Evolutionary conservation across 805 yeast species (phyloP).

Genomic region (Candida nitratophila): DNA sequence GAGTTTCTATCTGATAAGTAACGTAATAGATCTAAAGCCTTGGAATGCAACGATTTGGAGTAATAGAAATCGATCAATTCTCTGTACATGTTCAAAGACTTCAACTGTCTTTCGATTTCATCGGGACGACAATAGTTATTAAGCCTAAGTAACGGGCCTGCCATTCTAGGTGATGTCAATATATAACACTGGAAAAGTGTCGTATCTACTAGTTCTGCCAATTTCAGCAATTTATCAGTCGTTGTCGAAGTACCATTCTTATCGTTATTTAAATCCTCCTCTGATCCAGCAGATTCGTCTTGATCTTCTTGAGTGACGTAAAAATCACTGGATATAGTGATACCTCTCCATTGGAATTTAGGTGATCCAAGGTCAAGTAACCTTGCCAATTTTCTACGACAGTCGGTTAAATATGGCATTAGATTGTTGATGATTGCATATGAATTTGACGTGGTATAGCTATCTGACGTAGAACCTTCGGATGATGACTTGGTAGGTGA

Average conservation of each 20-base stretch:
- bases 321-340: slow-evolving; percentile 33
- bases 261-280: slow-evolving; percentile 2
- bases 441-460: not conserved
- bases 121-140: slow-evolving; percentile 66
- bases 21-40: slow-evolving; percentile 60
- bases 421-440: slow-evolving; percentile 23
- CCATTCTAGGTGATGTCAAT: slow-evolving; percentile 57
- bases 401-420: slow-evolving; percentile 44
- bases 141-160: slow-evolving; percentile 77
- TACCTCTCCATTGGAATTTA: slow-evolving; percentile 38
- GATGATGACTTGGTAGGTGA: too few species aligned
- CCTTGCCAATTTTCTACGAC: slow-evolving; percentile 39
- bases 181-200: slow-evolving; percentile 70
- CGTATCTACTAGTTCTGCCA: slow-evolving; percentile 57
- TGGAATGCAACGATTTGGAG: slow-evolving; percentile 51
- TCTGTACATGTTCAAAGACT: slow-evolving; percentile 39
- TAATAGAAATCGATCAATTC: slow-evolving; percentile 77
- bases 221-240: slow-evolving; percentile 25
- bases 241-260: too few species aligned
- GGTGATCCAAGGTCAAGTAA: slow-evolving; percentile 31
- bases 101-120: slow-evolving; percentile 50
- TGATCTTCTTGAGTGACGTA: slow-evolving; percentile 20
- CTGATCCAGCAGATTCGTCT: too few species aligned
- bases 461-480: too few species aligned
- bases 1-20: slow-evolving; percentile 21